These are phyloP conservation scores for Cryphonectria parasitica DNA, from an alignment of 2,329 filamentous ascomycete species.

Conservation along the genomic window DNA sequence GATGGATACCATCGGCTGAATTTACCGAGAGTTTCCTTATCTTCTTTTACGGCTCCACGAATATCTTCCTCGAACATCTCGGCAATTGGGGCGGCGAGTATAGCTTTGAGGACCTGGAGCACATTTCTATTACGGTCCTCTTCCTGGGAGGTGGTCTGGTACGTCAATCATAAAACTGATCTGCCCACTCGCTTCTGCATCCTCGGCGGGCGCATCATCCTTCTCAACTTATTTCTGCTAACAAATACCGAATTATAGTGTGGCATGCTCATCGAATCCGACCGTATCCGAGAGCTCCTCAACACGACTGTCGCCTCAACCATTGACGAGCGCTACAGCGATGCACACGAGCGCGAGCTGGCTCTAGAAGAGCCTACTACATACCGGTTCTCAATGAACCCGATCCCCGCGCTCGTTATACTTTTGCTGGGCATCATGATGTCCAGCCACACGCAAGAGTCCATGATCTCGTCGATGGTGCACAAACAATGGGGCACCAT, in stretches of 20 bases:
- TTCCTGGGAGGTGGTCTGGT: conserved; percentile 92
- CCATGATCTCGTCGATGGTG: conserved; percentile 86
- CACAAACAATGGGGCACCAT: conserved; percentile 93
- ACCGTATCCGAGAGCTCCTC: conserved; percentile 67
- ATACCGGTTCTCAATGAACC: conserved; percentile 81
- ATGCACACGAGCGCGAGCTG: conserved; percentile 51
- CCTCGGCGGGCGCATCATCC: not conserved
- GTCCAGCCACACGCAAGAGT: conserved; percentile 85
- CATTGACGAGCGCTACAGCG: conserved; percentile 37
- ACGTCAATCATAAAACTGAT: conserved; percentile 42
- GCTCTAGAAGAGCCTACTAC: conserved; percentile 62
- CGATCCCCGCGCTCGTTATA: conserved; percentile 84
- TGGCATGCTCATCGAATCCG: conserved; percentile 85
- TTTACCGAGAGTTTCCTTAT: conserved; percentile 90
- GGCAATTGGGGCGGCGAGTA: conserved; percentile 72
- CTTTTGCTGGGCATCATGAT: conserved; percentile 91
- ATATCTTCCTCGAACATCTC: conserved; percentile 91
- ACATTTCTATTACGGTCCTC: conserved; percentile 88
- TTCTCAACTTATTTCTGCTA: conserved; percentile 22
- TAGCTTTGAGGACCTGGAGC: conserved; percentile 82
- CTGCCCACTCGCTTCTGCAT: conserved; percentile 22
- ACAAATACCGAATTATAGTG: conserved; percentile 48
- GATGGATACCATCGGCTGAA: conserved; percentile 79
- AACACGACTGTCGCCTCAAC: conserved; percentile 54
- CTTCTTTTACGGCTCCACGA: conserved; percentile 84